Conservation (phyloP, 768 basidiomycete species). For the Terana coerulea region DNA sequence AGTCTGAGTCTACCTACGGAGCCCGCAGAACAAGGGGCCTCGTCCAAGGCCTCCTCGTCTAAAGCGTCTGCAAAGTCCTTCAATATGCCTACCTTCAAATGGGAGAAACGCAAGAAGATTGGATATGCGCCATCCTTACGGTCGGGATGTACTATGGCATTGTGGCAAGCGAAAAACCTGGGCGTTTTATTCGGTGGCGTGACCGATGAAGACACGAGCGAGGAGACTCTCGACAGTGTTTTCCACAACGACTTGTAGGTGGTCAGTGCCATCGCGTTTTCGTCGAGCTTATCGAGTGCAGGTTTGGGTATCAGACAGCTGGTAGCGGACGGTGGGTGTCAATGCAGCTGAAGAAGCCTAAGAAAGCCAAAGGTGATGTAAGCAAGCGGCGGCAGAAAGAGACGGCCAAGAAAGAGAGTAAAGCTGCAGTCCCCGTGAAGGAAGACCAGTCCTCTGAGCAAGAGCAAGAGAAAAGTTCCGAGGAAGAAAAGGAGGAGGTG, state of each 20-base stretch:
- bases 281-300: constrained; percentile 28
- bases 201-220: constrained; percentile 79
- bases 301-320: constrained; percentile 72
- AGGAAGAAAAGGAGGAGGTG: constrained; percentile 18
- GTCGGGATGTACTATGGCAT: constrained; percentile 83
- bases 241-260: constrained; percentile 86
- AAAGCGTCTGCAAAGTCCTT: too few species aligned
- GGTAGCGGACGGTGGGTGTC: constrained; percentile 79
- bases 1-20: constrained; percentile 30
- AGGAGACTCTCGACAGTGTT: constrained; percentile 79
- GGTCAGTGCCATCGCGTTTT: neutral
- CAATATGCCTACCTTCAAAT: constrained; percentile 56
- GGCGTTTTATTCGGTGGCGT: constrained; percentile 89
- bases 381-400: constrained; percentile 48
- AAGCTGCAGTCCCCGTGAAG: constrained; percentile 11
- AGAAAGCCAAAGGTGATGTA: constrained; percentile 42
- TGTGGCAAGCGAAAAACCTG: constrained; percentile 64
- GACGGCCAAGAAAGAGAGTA: constrained; percentile 26
- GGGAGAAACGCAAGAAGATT: constrained; percentile 81
- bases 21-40: constrained; percentile 31
- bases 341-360: constrained; percentile 65
- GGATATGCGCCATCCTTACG: constrained; percentile 70
- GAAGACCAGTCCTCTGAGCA: constrained; percentile 18
- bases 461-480: constrained; percentile 17
- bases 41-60: constrained; percentile 23